Evolutionary conservation across 768 basidiomycete genomes (phyloP), one percentile per base, ranked within the genome.

Genomic region (Pilatotrama ljubarskyi): DNA sequence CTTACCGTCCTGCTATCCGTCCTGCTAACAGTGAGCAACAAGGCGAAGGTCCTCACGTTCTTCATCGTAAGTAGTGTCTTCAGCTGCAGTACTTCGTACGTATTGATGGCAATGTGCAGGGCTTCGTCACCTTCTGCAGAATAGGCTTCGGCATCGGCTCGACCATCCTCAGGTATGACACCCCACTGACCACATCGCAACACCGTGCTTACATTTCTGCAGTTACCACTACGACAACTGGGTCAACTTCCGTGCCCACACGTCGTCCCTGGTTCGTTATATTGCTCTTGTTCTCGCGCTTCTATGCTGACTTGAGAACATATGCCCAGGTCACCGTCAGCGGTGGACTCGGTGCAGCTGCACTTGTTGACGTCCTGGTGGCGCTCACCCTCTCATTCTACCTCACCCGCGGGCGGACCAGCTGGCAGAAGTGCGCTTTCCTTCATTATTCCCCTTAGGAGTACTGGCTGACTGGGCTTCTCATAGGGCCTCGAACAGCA

Each of bases 341-440:
- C 37, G 58, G 51, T 15, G 58, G 58, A n/a, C 44, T 59, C n/a
- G 58, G 51, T 17, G 51, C 51, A 17, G 51, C 58, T 32, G 58
- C 51, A 10, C 35, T 53, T 22, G 44, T 59, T 11, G 58, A 59
- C 51, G 58, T 59, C 43, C 36, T 59, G 44, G 58, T 59, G 51
- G 58, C 58, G 51, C 58, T 59, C 58, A 59, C 58, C 18, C 58
- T 59, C 51, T 53, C 58, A 35, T 59, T 40, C 44, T 59, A 53
- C 51, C 58, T 59, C 18, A 38, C 51, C 25, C 51, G 51, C 24
- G 58, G 51, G 37, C 51, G 58, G 35, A 53, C 8, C 25, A 24
- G 24, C 29, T 53, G 51, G 51, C 58, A 52, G 13, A 59, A 53
- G 58, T 59, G 32, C n/a, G 15, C 10, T 1, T 1, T 3, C 15